Base-by-base conservation (phyloP, 2,329 filamentous ascomycete species). In the Talaromyces sp. region DNA sequence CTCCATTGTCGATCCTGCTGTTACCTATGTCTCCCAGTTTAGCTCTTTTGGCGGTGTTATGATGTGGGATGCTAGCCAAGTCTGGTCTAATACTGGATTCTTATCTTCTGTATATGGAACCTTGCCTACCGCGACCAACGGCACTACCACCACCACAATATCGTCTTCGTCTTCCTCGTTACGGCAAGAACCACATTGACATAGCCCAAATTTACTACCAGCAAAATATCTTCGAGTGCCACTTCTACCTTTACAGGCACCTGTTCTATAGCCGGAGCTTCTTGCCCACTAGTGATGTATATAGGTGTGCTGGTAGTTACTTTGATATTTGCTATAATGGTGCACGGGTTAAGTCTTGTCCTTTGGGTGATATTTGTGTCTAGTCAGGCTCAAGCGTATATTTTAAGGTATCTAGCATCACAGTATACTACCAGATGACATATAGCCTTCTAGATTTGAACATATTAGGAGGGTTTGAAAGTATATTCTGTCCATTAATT, bases 21-120 rank as follows among this genome's bases (percentile, higher is more conserved):
- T 89, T 63, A 61, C 77, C 35, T 87, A 84, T 67, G 78, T 75
- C 52, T 81, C 81, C 73, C 69, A 73, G 46, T 88, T 81, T 21
- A 21, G 35, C 8, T 86, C 81, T 70, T 89, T 89, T 66, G 86
- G 86, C 8, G 87, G 87, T 29, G 79, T 86, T 27, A 88, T 89
- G 86, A 78, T 88, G 75, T 89, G 86, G 86, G 87, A 89, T 71
- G 82, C 83, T 72, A 83, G 78, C 32, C 85, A 87, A 75, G 78
- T 82, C 1, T 85, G 81, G 63, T 72, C 74, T 13, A 88, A 88
- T 70, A 32, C 65, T 1, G 85, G 83, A 1, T 87, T 61, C n/a
- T 31, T 61, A 29, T 61, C 59, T 55, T 56, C 49, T 21, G 49
- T 61, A 17, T 58, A 58, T 85, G 38, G 26, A 19, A 57, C 43